Conservation (phyloP, 345 rosid genomes). For the Eutrema heterophyllum region DNA sequence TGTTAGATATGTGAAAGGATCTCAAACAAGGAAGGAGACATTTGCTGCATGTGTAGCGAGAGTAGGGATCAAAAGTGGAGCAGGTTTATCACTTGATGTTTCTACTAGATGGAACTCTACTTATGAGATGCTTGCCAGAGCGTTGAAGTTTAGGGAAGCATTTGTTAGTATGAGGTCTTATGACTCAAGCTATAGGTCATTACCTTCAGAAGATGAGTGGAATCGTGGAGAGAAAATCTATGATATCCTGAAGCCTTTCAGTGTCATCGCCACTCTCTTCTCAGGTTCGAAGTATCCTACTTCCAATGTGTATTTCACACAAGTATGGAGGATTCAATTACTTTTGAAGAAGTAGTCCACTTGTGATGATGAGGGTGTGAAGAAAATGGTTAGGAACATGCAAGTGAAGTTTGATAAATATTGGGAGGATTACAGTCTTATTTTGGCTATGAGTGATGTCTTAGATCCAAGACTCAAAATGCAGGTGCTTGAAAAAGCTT, state of each 20-base stretch:
- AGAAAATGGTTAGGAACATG: too few relatives aligned
- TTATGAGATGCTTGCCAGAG: neutral
- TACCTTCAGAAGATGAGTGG: neutral
- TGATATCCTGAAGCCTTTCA: neutral
- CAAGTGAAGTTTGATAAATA: too few relatives aligned
- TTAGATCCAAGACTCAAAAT: too few relatives aligned
- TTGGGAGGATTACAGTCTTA: too few relatives aligned
- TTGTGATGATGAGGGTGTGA: too few relatives aligned
- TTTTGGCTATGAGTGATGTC: too few relatives aligned
- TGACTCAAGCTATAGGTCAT: neutral
- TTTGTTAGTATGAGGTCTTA: too few relatives aligned
- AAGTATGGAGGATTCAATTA: too few relatives aligned
- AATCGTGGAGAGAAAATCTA: neutral
- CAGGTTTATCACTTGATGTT: neutral
- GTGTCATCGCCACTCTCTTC: neutral
- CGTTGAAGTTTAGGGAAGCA: neutral
- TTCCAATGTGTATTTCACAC: neutral
- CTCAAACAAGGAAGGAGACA: neutral
- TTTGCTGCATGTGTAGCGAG: neutral
- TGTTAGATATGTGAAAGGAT: neutral
- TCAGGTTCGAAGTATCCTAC: neutral
- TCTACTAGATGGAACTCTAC: neutral
- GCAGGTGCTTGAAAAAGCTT: too few relatives aligned
- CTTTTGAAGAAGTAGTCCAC: too few relatives aligned
- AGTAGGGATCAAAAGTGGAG: neutral